Base-by-base conservation (phyloP, 345 rosid genomes). In the Abelmoschus esculentus region DNA sequence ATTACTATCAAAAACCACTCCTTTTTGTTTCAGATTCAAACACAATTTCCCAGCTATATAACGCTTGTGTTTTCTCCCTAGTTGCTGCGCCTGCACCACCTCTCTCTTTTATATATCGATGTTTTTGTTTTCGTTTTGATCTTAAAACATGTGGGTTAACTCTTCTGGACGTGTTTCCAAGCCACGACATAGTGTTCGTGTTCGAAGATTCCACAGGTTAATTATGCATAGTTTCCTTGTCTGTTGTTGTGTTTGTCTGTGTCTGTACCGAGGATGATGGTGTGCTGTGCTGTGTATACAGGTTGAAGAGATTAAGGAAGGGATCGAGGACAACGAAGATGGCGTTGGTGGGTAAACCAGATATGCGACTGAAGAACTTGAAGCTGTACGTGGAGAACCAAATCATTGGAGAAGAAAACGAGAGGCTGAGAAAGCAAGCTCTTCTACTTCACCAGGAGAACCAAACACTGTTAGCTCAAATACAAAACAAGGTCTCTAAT, bases 381-480 rank as follows among this genome's bases (percentile, higher is more conserved):
- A 86, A 67, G 76, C 87, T 93, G 36, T 83, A 84, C 75, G 66
- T 82, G 80, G 75, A 86, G 89, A 93, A 93, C 72, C 84, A 79
- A 65, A 81, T 79, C 75, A 86, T 93, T 72, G 82, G 83, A 32
- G 68, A 77, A 75, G 91, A 85, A 80, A 93, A 90, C 44, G 87
- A 93, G 81, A 83, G 75, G 82, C 83, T 93, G 60, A 84, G 75
- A 72, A 81, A 79, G 74, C 83, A 78, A 80, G 96, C 90, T 50
- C 67, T 80, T 62, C 81, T 89, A 70, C 98, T 91, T 31, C 80
- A 72, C 44, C 85, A 83, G 70, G 98, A 93, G 85, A 93, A 93
- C 70, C 80, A 82, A 78, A 77, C 71, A 55, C 79, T 93, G 69
- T 67, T 85, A 11, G 68, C 79, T 75, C 79, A 78, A 75, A 83